Percentiles rank a stretch among this genome's conserved stretches.
Evolutionary conservation across 169 alveolate genomes (phyloP).

Genomic region (Pseudocohnilembus persalinus): DNA sequence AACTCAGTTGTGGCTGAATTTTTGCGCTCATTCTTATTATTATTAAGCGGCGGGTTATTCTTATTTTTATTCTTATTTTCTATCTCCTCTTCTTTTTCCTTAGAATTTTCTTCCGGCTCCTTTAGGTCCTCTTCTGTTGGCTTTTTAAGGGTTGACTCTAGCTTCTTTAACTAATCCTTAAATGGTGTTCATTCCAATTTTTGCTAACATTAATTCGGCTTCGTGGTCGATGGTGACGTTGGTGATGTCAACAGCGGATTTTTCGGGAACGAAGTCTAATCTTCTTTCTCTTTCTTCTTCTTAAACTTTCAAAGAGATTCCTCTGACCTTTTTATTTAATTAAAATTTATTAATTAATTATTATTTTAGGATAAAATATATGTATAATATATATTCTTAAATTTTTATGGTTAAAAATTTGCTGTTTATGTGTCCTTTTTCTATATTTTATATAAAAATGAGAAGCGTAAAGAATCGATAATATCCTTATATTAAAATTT

Average conservation of each 20-base stretch:
- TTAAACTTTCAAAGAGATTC: constrained; percentile 99
- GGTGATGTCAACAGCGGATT: constrained; percentile 57
- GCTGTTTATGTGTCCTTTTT: too few relatives aligned
- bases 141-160: neutral
- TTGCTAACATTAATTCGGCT: constrained; percentile 65
- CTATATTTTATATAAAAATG: too few relatives aligned
- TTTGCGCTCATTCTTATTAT: neutral
- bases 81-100: neutral
- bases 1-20: neutral
- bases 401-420: too few relatives aligned
- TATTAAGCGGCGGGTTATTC: neutral
- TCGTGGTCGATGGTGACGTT: constrained; percentile 47
- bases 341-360: too few relatives aligned
- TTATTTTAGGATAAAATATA: too few relatives aligned
- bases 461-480: too few relatives aligned
- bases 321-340: constrained; percentile 79
- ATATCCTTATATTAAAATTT: too few relatives aligned
- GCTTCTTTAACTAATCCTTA: constrained; percentile 30
- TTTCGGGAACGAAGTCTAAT: constrained; percentile 97
- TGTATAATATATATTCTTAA: too few relatives aligned
- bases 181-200: constrained; percentile 61
- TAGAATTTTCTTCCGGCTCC: neutral
- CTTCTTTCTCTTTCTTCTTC: constrained; percentile 99
- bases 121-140: neutral
- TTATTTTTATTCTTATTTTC: neutral